Percentiles rank a stretch among this genome's conserved stretches.
These are phyloP conservation scores for Ramaria sp. DNA, from an alignment of 768 basidiomycete species.

Conservation along the genomic window DNA sequence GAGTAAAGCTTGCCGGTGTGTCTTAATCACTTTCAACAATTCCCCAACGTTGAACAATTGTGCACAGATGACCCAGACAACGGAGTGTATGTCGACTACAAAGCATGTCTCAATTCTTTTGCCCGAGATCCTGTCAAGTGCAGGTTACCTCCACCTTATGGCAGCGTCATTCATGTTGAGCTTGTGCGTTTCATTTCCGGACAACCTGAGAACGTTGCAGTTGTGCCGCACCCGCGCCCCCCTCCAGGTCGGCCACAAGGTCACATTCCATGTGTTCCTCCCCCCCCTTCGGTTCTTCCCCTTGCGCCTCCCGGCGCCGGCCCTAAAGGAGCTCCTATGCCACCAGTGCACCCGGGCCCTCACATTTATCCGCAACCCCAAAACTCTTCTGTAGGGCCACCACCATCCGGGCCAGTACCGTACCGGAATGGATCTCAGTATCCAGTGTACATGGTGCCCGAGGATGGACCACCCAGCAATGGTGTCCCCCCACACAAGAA, in stretches of 20 bases:
- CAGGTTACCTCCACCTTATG: constrained; percentile 51
- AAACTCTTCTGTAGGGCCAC: not conserved
- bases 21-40: constrained; percentile 11
- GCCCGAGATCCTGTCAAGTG: constrained; percentile 64
- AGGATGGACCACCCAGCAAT: not conserved
- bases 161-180: constrained; percentile 63
- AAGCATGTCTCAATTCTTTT: constrained; percentile 62
- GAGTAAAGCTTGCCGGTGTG: constrained; percentile 55
- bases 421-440: not conserved
- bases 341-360: not conserved
- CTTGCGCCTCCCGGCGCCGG: not conserved
- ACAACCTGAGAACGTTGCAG: constrained; percentile 5
- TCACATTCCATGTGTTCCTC: not conserved
- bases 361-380: not conserved
- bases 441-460: not conserved
- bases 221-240: not conserved
- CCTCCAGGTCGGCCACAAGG: not conserved
- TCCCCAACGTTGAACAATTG: constrained; percentile 8
- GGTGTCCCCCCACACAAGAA: constrained; percentile 3
- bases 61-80: constrained; percentile 31
- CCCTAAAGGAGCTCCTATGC: not conserved
- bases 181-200: constrained; percentile 34
- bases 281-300: constrained; percentile 1
- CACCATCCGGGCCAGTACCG: not conserved
- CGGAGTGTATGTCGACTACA: constrained; percentile 60